A percentile compares a stretch with the other conserved stretches of the same genome.
Conservation (phyloP, 2,329 filamentous ascomycete genomes). For the Salinomyces thailandicus region DNA sequence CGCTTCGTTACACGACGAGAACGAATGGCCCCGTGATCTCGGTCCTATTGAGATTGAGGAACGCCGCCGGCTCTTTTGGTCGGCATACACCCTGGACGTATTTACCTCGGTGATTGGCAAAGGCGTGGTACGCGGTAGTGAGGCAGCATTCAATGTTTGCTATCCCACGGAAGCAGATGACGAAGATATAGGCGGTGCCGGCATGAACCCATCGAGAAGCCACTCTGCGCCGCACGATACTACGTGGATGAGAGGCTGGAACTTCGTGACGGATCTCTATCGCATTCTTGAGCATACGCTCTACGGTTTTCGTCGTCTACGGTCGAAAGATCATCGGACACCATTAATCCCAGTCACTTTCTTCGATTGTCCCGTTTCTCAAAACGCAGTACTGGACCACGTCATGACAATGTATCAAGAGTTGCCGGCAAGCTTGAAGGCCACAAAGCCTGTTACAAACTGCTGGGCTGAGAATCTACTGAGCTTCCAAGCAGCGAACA, state of each 20-base stretch:
- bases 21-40: constrained; percentile 40
- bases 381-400: constrained; percentile 12
- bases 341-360: background rate
- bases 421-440: constrained; percentile 23
- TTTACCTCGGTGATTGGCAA: constrained; percentile 45
- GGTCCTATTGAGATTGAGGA: constrained; percentile 39
- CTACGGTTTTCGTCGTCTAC: constrained; percentile 9
- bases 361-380: background rate
- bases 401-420: constrained; percentile 16
- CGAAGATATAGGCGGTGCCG: background rate
- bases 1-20: constrained; percentile 42
- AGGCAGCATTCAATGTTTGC: constrained; percentile 31
- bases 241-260: constrained; percentile 46
- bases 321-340: constrained; percentile 4
- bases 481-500: constrained; percentile 42
- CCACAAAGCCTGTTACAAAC: constrained; percentile 19
- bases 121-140: constrained; percentile 35
- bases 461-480: constrained; percentile 30
- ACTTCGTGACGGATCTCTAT: constrained; percentile 48
- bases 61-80: constrained; percentile 44
- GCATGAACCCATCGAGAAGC: background rate
- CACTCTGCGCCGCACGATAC: background rate
- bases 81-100: constrained; percentile 47
- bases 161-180: constrained; percentile 11
- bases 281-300: constrained; percentile 44